A percentile compares a stretch with the other conserved stretches of the same genome.
These are phyloP conservation scores for Gossypium turneri DNA, from an alignment of 345 rosid genomes.

Conservation along the genomic window DNA sequence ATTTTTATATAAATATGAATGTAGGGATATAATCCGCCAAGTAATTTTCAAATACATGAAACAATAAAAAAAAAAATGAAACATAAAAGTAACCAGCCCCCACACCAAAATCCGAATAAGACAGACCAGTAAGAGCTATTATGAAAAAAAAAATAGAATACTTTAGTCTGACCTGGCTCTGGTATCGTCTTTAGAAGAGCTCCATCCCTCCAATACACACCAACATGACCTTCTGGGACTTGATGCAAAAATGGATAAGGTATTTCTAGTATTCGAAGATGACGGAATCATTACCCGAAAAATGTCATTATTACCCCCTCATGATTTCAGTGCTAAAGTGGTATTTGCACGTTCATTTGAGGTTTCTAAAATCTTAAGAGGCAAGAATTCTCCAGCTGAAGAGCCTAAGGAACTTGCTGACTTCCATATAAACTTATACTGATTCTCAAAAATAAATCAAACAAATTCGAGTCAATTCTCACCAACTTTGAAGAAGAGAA, in stretches of 20 bases:
- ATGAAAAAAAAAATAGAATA: constrained; percentile 3
- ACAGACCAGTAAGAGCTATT: not conserved
- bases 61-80: not conserved
- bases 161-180: constrained; percentile 49
- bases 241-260: constrained; percentile 63
- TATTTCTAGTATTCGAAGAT: constrained; percentile 23
- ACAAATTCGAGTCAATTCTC: not conserved
- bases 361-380: not conserved
- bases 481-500: not conserved
- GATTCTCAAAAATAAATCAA: constrained; percentile 1
- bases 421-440: not conserved
- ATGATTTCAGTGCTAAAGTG: not conserved
- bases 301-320: constrained; percentile 2
- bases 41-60: too few relatives aligned
- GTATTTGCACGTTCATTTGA: not conserved
- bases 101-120: too few relatives aligned
- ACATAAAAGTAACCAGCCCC: not conserved
- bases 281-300: constrained; percentile 51
- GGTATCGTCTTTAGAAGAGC: constrained; percentile 65
- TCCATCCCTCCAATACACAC: constrained; percentile 95
- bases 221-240: constrained; percentile 96
- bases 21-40: too few relatives aligned
- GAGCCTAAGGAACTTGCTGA: not conserved
- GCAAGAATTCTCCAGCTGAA: not conserved
- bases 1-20: too few relatives aligned